Evolutionary conservation across 495 filamentous ascomycete species (phyloP).

Genomic region (Aspergillus bertholletiae): DNA sequence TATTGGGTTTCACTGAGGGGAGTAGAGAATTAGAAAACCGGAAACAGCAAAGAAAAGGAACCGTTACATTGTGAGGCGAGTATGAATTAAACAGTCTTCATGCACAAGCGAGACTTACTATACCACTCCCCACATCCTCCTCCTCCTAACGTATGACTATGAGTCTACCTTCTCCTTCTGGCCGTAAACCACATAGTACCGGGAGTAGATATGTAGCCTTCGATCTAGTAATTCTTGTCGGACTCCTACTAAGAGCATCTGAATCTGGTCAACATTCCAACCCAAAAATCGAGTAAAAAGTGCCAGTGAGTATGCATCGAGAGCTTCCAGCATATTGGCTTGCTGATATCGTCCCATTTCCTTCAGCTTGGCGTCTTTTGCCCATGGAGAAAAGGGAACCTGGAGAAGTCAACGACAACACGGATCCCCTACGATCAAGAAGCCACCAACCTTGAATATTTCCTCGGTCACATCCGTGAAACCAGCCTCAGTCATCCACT

Average conservation of each 20-base stretch:
- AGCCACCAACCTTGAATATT: conserved; percentile 18
- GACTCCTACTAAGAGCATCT: conserved; percentile 4
- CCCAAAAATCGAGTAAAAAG: conserved; percentile 3
- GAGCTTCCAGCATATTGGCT: conserved; percentile 7
- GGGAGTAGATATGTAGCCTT: conserved; percentile 9
- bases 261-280: conserved; percentile 2
- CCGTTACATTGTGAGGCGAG: no score
- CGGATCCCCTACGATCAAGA: not conserved
- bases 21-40: no score
- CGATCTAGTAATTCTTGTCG: conserved; percentile 6
- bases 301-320: conserved; percentile 4
- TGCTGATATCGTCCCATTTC: conserved; percentile 4
- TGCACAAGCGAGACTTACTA: no score
- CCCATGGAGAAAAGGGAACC: conserved; percentile 13
- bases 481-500: conserved; percentile 27
- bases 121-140: no score
- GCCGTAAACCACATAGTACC: conserved; percentile 12
- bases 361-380: conserved; percentile 4
- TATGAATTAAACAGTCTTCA: no score
- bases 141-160: no score
- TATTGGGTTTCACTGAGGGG: no score
- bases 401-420: not conserved
- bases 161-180: not conserved
- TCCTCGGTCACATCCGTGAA: conserved; percentile 30
- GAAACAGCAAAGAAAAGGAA: no score